A percentile compares a stretch with the other conserved stretches of the same genome.
Evolutionary conservation across 768 basidiomycete species (phyloP).

Genomic region (Tulasnella calospora): DNA sequence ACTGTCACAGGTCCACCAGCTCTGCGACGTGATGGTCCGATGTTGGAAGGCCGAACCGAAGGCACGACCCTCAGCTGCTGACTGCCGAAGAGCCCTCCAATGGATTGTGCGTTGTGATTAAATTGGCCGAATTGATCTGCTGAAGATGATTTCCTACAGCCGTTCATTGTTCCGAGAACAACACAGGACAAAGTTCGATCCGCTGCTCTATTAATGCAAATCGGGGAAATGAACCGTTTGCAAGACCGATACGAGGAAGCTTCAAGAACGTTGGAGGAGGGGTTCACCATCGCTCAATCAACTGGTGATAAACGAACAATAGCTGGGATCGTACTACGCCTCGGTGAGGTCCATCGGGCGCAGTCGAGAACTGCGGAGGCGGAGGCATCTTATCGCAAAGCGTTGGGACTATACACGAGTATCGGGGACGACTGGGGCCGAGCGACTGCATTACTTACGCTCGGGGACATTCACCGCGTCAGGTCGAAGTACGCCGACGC

Average conservation of each 20-base stretch:
- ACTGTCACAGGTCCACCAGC: neutral
- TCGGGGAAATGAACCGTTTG: neutral
- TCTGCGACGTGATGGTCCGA: neutral
- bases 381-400: neutral
- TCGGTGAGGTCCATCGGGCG: neutral
- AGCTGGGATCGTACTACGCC: neutral
- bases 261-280: neutral
- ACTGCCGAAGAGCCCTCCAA: neutral
- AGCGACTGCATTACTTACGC: neutral
- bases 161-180: neutral
- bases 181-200: neutral
- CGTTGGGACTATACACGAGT: neutral
- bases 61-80: neutral
- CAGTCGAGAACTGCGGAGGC: neutral
- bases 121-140: neutral
- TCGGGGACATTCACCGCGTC: neutral
- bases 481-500: neutral
- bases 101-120: neutral
- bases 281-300: neutral
- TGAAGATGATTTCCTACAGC: neutral
- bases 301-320: neutral
- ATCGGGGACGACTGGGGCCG: neutral
- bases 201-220: neutral
- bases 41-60: neutral
- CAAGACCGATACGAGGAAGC: neutral